Evolutionary conservation across 2,329 filamentous ascomycete genomes (phyloP).

Genomic region (Pseudocercospora eumusae): DNA sequence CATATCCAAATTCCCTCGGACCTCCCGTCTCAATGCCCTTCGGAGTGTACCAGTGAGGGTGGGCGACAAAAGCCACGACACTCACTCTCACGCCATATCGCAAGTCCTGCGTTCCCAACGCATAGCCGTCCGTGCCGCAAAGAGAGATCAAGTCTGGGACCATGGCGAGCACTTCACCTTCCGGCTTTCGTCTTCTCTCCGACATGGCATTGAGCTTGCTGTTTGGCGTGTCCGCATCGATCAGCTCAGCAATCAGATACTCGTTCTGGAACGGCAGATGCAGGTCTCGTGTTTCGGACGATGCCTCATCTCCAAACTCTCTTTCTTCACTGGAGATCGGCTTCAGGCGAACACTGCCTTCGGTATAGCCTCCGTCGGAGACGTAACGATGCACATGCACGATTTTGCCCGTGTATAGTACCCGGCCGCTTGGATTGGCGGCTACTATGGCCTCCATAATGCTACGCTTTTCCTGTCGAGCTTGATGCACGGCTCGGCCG

Average conservation of each 20-base stretch:
- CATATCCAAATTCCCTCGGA: slow-evolving; percentile 13
- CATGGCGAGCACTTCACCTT: slow-evolving; percentile 9
- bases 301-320: slow-evolving; percentile 10
- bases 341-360: slow-evolving; percentile 16
- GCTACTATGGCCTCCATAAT: slow-evolving; percentile 6
- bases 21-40: slow-evolving; percentile 6
- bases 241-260: slow-evolving; percentile 3
- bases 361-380: slow-evolving; percentile 10
- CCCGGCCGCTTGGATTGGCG: slow-evolving; percentile 1
- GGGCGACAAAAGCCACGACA: slow-evolving; percentile 7
- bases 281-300: not conserved
- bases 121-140: slow-evolving; percentile 7
- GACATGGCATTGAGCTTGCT: slow-evolving; percentile 8
- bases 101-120: slow-evolving; percentile 13
- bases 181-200: slow-evolving; percentile 2
- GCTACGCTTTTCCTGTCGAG: slow-evolving; percentile 4
- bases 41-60: slow-evolving; percentile 13
- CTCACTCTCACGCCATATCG: slow-evolving; percentile 14
- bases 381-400: slow-evolving; percentile 9
- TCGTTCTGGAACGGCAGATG: slow-evolving; percentile 9
- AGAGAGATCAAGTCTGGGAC: slow-evolving; percentile 5
- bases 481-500: slow-evolving; percentile 2
- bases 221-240: slow-evolving; percentile 4
- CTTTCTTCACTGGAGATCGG: slow-evolving; percentile 11
- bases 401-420: slow-evolving; percentile 5